These are phyloP conservation scores for Camillea tinctor DNA, from an alignment of 2,329 filamentous ascomycete species.

Conservation along the genomic window DNA sequence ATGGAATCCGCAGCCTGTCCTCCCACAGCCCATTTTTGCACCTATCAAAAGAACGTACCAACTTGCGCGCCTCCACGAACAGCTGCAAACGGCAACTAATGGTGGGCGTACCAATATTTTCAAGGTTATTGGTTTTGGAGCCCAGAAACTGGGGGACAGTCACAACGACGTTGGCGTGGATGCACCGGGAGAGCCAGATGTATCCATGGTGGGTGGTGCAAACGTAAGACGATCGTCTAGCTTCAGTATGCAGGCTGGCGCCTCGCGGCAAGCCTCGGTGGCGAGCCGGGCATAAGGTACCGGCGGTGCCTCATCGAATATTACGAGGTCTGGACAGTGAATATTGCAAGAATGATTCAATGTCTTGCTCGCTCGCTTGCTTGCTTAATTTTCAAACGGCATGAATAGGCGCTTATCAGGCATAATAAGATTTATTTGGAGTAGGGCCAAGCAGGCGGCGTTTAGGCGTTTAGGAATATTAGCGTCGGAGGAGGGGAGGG, in stretches of 20 bases:
- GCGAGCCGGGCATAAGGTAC: slow-evolving; percentile 42
- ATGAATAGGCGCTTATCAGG: slow-evolving; percentile 17
- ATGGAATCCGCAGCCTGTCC: slow-evolving; percentile 75
- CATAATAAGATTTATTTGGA: slow-evolving; percentile 4
- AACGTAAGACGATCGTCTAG: slow-evolving; percentile 43
- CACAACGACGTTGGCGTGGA: slow-evolving; percentile 46
- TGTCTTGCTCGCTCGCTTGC: no score
- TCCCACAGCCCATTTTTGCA: slow-evolving; percentile 61
- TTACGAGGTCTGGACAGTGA: background rate
- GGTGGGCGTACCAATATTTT: slow-evolving; percentile 66
- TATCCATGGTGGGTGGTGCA: slow-evolving; percentile 38
- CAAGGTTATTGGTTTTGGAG: slow-evolving; percentile 55
- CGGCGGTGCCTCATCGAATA: background rate
- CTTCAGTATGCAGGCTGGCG: slow-evolving; percentile 41
- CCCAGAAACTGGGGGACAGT: slow-evolving; percentile 52
- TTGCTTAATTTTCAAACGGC: slow-evolving; percentile 7
- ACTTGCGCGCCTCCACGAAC: slow-evolving; percentile 61
- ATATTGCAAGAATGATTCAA: background rate
- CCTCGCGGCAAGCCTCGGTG: slow-evolving; percentile 47
- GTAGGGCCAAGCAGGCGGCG: background rate
- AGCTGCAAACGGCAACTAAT: slow-evolving; percentile 65
- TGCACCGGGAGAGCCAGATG: slow-evolving; percentile 57
- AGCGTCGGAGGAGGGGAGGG: slow-evolving; percentile 5
- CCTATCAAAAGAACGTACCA: slow-evolving; percentile 65
- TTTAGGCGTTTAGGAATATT: background rate